phyloP scores from a whole-genome alignment of 2,329 filamentous ascomycete species.

The Neonectria neomacrospora region DNA sequence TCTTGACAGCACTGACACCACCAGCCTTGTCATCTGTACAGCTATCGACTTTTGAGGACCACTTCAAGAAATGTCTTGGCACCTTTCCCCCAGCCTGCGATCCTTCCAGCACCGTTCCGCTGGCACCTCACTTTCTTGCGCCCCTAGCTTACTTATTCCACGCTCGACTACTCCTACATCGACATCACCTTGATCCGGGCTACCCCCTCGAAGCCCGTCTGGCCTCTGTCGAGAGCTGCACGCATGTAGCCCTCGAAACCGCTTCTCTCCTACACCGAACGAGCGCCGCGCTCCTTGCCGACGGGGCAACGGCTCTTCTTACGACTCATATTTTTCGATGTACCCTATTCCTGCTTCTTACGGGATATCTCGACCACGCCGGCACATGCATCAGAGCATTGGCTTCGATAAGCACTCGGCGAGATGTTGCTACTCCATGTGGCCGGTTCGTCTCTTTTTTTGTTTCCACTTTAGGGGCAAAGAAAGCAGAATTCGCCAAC shows the following conservation, averaged over 20 bases:
- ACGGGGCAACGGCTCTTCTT: conserved; percentile 78
- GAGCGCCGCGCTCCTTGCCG: conserved; percentile 66
- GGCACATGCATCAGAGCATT: conserved; percentile 78
- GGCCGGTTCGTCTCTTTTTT: conserved; percentile 88
- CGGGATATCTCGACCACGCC: conserved; percentile 78
- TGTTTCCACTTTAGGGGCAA: conserved; percentile 70
- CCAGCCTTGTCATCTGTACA: conserved; percentile 73
- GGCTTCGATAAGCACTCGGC: conserved; percentile 74
- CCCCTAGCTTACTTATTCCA: conserved; percentile 84
- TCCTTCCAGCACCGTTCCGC: conserved; percentile 69
- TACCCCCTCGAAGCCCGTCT: conserved; percentile 73
- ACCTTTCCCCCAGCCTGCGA: conserved; percentile 82
- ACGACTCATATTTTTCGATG: conserved; percentile 90
- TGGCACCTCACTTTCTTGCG: conserved; percentile 79
- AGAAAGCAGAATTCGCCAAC: conserved; percentile 58
- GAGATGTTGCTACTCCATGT: conserved; percentile 80
- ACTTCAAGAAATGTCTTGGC: conserved; percentile 79
- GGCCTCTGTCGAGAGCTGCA: conserved; percentile 81
- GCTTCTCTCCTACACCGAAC: conserved; percentile 77
- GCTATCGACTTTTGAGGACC: conserved; percentile 81
- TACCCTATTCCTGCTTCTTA: conserved; percentile 80
- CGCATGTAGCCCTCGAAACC: conserved; percentile 80
- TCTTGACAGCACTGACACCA: conserved; percentile 77
- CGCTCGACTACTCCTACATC: conserved; percentile 84
- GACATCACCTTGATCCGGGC: conserved; percentile 84